phyloP scores from a whole-genome alignment of 2,329 filamentous ascomycete genomes.

The Sporothrix globosa region DNA sequence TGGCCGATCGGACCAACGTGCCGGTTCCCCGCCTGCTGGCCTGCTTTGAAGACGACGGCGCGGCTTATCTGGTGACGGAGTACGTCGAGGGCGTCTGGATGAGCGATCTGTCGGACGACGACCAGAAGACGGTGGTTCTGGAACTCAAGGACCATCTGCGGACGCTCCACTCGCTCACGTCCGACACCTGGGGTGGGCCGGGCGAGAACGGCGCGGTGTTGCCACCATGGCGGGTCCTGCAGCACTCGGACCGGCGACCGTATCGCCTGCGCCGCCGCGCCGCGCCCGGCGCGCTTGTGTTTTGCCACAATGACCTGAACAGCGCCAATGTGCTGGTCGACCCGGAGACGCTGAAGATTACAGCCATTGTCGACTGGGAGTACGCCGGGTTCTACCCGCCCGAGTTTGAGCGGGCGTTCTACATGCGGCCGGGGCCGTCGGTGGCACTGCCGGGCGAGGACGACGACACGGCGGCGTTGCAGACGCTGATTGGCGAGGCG shows the following conservation, averaged over 20 bases:
- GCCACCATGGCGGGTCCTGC: conserved; percentile 38
- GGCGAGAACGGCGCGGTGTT: not conserved
- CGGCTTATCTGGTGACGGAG: conserved; percentile 42
- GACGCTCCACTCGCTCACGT: conserved; percentile 41
- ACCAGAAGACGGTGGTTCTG: conserved; percentile 38
- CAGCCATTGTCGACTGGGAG: conserved; percentile 41
- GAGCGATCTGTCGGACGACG: conserved; percentile 39
- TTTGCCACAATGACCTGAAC: conserved; percentile 40
- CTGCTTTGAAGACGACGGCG: conserved; percentile 42
- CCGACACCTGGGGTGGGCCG: conserved; percentile 31
- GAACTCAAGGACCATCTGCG: conserved; percentile 40
- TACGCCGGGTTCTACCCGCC: conserved; percentile 40
- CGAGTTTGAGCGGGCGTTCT: conserved; percentile 41
- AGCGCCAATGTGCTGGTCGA: conserved; percentile 40
- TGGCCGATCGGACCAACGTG: conserved; percentile 40
- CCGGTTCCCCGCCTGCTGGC: conserved; percentile 40
- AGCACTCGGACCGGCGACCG: conserved; percentile 36
- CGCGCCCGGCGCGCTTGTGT: conserved; percentile 36
- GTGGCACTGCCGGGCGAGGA: conserved; percentile 40
- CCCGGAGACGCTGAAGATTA: conserved; percentile 38
- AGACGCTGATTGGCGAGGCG: not conserved
- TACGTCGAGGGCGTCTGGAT: conserved; percentile 42
- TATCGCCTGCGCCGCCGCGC: conserved; percentile 38
- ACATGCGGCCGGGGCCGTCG: conserved; percentile 30
- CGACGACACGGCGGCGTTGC: conserved; percentile 34